A percentile compares a stretch with the other conserved stretches of the same genome.
Evolutionary conservation across 768 basidiomycete genomes (phyloP).

Genomic region (Tephrocybe sp.): DNA sequence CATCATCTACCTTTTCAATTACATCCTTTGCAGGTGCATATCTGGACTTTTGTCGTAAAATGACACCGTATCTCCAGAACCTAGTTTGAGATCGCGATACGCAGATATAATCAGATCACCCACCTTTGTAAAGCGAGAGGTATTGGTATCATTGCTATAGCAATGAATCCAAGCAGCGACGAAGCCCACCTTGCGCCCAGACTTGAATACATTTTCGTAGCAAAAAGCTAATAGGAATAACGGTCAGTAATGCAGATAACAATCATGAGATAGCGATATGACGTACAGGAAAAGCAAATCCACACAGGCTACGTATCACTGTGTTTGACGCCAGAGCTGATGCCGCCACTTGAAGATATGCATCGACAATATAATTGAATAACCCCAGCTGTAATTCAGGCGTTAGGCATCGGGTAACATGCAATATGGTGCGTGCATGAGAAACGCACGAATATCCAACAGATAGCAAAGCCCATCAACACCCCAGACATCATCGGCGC

Average conservation of each 20-base stretch:
- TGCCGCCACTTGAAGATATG: slow-evolving; percentile 52
- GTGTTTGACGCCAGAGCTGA: slow-evolving; percentile 55
- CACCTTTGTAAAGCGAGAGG: slow-evolving; percentile 44
- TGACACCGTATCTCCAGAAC: slow-evolving; percentile 38
- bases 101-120: neutral
- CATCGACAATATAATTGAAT: slow-evolving; percentile 62
- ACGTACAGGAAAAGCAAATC: slow-evolving; percentile 48
- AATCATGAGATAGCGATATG: neutral
- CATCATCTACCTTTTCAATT: too few species aligned
- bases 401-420: neutral
- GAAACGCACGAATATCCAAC: slow-evolving; percentile 50
- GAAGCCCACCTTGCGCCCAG: slow-evolving; percentile 59
- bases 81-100: neutral
- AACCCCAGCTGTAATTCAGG: slow-evolving; percentile 39
- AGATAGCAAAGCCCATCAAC: slow-evolving; percentile 50
- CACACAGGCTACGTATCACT: slow-evolving; percentile 50
- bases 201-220: slow-evolving; percentile 48
- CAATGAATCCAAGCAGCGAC: slow-evolving; percentile 50
- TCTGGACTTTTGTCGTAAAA: slow-evolving; percentile 39
- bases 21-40: slow-evolving; percentile 30
- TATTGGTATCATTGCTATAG: slow-evolving; percentile 49
- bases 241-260: slow-evolving; percentile 4
- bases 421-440: neutral
- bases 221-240: slow-evolving; percentile 45
- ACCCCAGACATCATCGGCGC: slow-evolving; percentile 49